Evolutionary conservation across 202 grass and related monocot genomes (phyloP).

Genomic region (Cymbopogon flexuosus): DNA sequence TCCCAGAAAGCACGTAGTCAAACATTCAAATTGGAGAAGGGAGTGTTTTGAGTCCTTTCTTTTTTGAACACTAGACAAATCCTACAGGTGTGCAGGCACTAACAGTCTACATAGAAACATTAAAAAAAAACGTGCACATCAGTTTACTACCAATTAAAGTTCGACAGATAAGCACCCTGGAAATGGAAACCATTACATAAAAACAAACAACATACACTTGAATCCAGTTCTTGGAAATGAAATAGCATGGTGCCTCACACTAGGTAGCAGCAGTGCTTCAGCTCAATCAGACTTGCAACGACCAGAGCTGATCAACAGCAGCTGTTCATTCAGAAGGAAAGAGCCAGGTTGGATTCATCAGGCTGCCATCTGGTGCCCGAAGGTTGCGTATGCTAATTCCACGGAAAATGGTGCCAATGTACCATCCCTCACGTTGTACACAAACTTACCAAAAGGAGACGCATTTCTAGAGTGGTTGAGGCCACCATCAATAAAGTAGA

Average conservation of each 20-base stretch:
- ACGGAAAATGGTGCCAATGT: slow-evolving; percentile 20
- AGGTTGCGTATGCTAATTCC: neutral
- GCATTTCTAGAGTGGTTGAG: slow-evolving; percentile 17
- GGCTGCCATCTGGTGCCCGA: neutral
- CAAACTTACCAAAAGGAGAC: slow-evolving; percentile 18
- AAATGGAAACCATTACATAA: neutral
- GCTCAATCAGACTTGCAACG: neutral
- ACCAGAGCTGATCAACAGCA: neutral
- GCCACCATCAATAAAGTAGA: slow-evolving; percentile 36
- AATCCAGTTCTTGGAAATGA: slow-evolving; percentile 2
- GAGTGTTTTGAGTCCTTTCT: neutral
- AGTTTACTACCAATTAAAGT: neutral
- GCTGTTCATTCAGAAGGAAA: slow-evolving; percentile 34
- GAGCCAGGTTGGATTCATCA: slow-evolving; percentile 34
- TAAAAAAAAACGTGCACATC: neutral
- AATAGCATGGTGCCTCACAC: neutral
- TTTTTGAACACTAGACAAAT: neutral
- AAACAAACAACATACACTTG: neutral
- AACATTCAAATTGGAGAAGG: neutral
- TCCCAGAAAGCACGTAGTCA: neutral
- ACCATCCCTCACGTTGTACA: slow-evolving; percentile 33
- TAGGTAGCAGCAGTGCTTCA: neutral
- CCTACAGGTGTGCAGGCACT: neutral
- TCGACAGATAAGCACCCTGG: neutral
- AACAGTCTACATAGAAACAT: neutral